These are phyloP conservation scores for Wickerhamiella azyma DNA, from an alignment of 805 yeast species.

Conservation along the genomic window DNA sequence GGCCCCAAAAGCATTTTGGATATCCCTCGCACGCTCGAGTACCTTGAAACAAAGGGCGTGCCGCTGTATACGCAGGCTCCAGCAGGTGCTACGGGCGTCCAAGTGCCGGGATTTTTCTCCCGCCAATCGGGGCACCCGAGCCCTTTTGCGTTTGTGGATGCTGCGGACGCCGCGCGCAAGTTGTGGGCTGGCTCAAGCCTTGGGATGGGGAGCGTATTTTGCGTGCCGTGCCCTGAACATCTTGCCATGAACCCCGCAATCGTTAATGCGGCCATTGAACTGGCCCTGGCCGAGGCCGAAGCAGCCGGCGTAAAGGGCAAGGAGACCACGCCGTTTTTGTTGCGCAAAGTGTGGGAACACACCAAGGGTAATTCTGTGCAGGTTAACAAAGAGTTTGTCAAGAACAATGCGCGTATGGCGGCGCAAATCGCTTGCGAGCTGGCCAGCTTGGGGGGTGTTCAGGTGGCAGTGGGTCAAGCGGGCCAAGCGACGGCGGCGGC, in stretches of 20 bases:
- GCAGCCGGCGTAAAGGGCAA: constrained; percentile 48
- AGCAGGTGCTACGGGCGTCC: constrained; percentile 34
- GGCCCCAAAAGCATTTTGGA: constrained; percentile 84
- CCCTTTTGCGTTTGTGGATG: constrained; percentile 46
- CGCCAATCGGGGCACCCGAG: constrained; percentile 60
- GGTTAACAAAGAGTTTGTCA: constrained; percentile 61
- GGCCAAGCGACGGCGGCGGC: not conserved
- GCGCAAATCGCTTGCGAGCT: constrained; percentile 50
- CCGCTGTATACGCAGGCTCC: constrained; percentile 48
- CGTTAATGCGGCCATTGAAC: constrained; percentile 42
- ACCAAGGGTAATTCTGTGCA: constrained; percentile 59
- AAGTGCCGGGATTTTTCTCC: constrained; percentile 72
- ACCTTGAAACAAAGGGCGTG: constrained; percentile 82
- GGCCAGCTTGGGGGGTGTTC: constrained; percentile 12
- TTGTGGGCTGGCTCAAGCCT: constrained; percentile 36
- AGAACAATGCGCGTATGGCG: constrained; percentile 60
- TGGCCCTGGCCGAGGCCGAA: constrained; percentile 46
- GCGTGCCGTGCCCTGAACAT: constrained; percentile 66
- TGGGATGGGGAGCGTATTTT: constrained; percentile 58
- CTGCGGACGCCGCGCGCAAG: constrained; percentile 48
- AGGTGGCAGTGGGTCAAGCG: too few relatives aligned
- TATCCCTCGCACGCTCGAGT: constrained; percentile 68
- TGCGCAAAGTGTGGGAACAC: constrained; percentile 47
- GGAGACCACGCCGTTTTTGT: constrained; percentile 63
- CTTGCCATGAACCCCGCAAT: constrained; percentile 41